These are phyloP conservation scores for Lepiota brunneoincarnata DNA, from an alignment of 768 basidiomycete genomes.

Conservation along the genomic window DNA sequence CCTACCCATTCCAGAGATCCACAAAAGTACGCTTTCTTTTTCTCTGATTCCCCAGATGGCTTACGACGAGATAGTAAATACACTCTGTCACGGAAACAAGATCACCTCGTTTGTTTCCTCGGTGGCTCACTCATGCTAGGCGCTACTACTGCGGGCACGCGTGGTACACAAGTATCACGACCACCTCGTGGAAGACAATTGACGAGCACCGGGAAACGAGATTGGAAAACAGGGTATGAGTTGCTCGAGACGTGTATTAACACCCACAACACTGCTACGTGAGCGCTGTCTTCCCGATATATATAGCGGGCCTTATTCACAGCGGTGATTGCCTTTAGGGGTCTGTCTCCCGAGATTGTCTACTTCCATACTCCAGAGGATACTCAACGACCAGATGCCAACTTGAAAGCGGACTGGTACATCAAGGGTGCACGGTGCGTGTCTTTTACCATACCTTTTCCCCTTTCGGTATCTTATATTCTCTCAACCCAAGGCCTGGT, in stretches of 20 bases:
- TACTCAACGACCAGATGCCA: slow-evolving; percentile 37
- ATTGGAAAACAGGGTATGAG: slow-evolving; percentile 82
- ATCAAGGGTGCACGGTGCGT: slow-evolving; percentile 73
- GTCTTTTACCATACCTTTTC: neutral
- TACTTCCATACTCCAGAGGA: slow-evolving; percentile 71
- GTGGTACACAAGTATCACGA: slow-evolving; percentile 49
- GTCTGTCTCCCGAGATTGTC: slow-evolving; percentile 85
- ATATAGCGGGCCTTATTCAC: too few relatives aligned
- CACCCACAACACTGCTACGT: slow-evolving; percentile 83
- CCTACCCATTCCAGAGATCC: slow-evolving; percentile 38
- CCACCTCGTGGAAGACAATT: slow-evolving; percentile 65
- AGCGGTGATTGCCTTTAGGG: slow-evolving; percentile 43
- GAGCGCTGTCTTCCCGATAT: slow-evolving; percentile 18
- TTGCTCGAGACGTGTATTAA: slow-evolving; percentile 86
- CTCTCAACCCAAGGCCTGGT: slow-evolving; percentile 19
- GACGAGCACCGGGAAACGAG: slow-evolving; percentile 59
- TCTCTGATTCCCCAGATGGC: neutral
- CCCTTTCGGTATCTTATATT: neutral
- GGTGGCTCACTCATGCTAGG: slow-evolving; percentile 91
- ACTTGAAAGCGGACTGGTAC: slow-evolving; percentile 73
- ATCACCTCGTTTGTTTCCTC: slow-evolving; percentile 95
- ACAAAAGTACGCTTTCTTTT: slow-evolving; percentile 22
- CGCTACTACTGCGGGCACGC: slow-evolving; percentile 62
- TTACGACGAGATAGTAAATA: slow-evolving; percentile 47
- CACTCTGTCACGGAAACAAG: slow-evolving; percentile 82